A percentile compares a stretch with the other conserved stretches of the same genome.
Conservation (phyloP, 768 basidiomycete species). For the Tricholoma bakamatsutake region DNA sequence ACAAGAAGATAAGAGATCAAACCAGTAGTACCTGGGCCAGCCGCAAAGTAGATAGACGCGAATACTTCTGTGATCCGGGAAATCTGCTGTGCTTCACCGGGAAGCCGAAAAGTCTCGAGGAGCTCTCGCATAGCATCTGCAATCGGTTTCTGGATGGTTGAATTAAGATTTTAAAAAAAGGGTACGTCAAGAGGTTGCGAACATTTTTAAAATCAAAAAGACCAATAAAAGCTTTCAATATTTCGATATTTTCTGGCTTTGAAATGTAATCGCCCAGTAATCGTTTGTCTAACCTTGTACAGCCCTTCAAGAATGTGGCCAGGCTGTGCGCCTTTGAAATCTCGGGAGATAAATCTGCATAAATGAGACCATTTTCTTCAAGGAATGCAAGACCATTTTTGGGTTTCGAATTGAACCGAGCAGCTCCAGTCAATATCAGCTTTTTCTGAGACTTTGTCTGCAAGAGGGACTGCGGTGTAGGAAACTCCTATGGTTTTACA, state of each 20-base stretch:
- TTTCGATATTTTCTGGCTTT: conserved; percentile 76
- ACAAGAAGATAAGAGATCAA: background rate
- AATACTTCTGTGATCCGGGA: conserved; percentile 91
- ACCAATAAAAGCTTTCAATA: conserved; percentile 82
- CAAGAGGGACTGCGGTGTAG: conserved; percentile 50
- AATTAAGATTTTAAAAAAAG: background rate
- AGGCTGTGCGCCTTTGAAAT: conserved; percentile 61
- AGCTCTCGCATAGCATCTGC: conserved; percentile 96
- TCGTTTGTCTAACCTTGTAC: conserved; percentile 85
- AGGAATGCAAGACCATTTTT: conserved; percentile 87
- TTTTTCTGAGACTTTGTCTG: conserved; percentile 82
- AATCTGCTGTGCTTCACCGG: conserved; percentile 95
- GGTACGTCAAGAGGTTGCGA: conserved; percentile 19
- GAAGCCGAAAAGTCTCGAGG: conserved; percentile 88
- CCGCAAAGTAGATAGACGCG: conserved; percentile 84
- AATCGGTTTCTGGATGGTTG: conserved; percentile 67
- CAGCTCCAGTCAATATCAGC: conserved; percentile 74
- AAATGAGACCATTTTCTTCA: conserved; percentile 89
- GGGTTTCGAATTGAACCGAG: conserved; percentile 89
- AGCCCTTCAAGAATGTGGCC: conserved; percentile 81
- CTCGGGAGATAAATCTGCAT: conserved; percentile 51
- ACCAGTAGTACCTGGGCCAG: conserved; percentile 58
- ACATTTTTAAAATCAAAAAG: conserved; percentile 90
- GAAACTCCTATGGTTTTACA: conserved; percentile 39
- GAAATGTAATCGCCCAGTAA: conserved; percentile 91